Conservation (phyloP, 1,284 basidiomycete species). For the Vanrija sp. region DNA sequence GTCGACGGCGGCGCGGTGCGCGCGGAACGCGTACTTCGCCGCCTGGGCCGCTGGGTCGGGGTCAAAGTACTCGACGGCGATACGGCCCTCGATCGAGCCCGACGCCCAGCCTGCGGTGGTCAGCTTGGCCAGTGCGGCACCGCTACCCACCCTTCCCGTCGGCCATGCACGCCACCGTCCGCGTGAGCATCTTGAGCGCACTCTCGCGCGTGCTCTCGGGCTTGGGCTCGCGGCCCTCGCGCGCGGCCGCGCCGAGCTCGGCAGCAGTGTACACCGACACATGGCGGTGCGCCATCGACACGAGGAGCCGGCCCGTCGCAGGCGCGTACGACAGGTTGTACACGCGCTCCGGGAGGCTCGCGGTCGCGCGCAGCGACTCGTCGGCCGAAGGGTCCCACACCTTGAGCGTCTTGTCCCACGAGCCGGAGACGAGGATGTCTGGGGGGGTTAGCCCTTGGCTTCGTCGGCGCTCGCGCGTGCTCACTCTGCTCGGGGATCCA, state of each 20-base stretch:
- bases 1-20: constrained; percentile 83
- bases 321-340: constrained; percentile 62
- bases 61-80: constrained; percentile 97
- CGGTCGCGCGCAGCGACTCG: constrained; percentile 57
- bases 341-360: constrained; percentile 72
- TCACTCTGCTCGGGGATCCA: constrained; percentile 48
- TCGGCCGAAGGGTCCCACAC: constrained; percentile 71
- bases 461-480: constrained; percentile 5
- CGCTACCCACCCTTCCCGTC: constrained; percentile 72
- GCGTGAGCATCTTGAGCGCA: constrained; percentile 91
- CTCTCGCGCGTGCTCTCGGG: constrained; percentile 80
- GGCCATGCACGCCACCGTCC: constrained; percentile 84
- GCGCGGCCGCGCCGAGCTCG: constrained; percentile 55
- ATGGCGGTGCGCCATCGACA: constrained; percentile 82
- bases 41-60: constrained; percentile 69
- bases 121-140: background rate
- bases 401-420: constrained; percentile 85
- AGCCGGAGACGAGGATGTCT: constrained; percentile 76
- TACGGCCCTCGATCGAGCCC: constrained; percentile 89
- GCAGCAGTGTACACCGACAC: constrained; percentile 82
- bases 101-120: constrained; percentile 75
- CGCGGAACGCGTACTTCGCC: constrained; percentile 98
- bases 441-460: too few species aligned
- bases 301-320: constrained; percentile 60
- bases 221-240: constrained; percentile 57